Evolutionary conservation across 352 stramenopile genomes (phyloP).

Genomic region (Paralagenidium karlingii): DNA sequence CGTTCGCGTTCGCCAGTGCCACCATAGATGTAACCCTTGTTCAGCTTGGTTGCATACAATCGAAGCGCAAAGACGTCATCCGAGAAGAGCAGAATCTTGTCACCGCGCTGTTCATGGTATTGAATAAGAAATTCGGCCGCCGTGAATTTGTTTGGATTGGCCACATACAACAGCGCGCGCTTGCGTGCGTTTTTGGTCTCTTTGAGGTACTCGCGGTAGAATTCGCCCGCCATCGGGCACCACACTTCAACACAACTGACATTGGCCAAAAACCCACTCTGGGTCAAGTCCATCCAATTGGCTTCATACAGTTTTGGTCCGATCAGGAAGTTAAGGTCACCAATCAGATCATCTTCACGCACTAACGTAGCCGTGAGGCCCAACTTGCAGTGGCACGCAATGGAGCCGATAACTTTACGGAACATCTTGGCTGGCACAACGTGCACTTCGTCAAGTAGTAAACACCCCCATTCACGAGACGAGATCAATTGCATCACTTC

Average conservation of each 20-base stretch:
- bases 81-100: constrained; percentile 99
- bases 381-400: constrained; percentile 96
- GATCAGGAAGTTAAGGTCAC: constrained; percentile 99
- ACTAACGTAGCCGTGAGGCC: constrained; percentile 98
- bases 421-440: constrained; percentile 99
- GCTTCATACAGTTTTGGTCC: constrained; percentile 93
- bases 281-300: constrained; percentile 99
- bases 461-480: constrained; percentile 96
- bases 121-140: constrained; percentile 93
- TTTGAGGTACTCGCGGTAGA: constrained; percentile 89
- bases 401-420: constrained; percentile 86
- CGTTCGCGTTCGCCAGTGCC: constrained; percentile 90
- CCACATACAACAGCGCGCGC: constrained; percentile 96
- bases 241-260: constrained; percentile 98
- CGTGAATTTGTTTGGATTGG: constrained; percentile 98
- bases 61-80: constrained; percentile 96
- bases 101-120: constrained; percentile 94
- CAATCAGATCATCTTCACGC: constrained; percentile 98
- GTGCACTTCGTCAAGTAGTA: constrained; percentile 96
- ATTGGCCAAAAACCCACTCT: constrained; percentile 94
- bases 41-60: constrained; percentile 87
- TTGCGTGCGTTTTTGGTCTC: constrained; percentile 80
- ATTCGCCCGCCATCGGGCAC: constrained; percentile 97
- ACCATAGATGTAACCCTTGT: constrained; percentile 94
- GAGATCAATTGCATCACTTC: constrained; percentile 95